Base-by-base conservation (phyloP, 2,329 filamentous ascomycete genomes). In the Paracorniculantispora psalliotae region DNA sequence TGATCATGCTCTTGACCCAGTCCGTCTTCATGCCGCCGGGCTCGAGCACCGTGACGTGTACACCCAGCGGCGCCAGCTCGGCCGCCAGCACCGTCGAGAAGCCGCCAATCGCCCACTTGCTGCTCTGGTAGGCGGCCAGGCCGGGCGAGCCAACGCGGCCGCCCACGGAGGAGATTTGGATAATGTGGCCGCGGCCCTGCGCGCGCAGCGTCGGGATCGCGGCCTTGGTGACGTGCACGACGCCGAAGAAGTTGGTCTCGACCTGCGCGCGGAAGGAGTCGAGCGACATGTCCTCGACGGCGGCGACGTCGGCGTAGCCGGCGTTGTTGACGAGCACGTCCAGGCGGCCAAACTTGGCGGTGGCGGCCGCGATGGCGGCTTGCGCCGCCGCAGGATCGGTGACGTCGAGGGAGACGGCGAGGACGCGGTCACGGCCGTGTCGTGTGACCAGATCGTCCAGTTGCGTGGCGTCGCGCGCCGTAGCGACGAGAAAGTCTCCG, bases 271-370 rank as follows among this genome's bases (percentile, higher is more conserved):
- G 73, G 44, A 81, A 77, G 30, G 82, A 75, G 2, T 73, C 66
- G 1, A 83, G 74, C 1, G 72, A 71, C 2, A 81, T 67, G 7
- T 79, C 77, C 64, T 87, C 83, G 50, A 85, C 77, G 1, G 79
- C 75, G 13, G 79, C 80, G 6, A 70, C 66, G 1, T 82, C 70
- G n/a, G 80, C 79, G 60, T 84, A 85, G 2, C 83, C 84, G 3
- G 83, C 83, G 52, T 86, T 86, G 71, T 86, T 86, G 60, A 84
- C 77, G 5, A 86, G 79, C 1, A 85, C 78, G 66, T 87, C 82
- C 47, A 87, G 69, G 8, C 80, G 77, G 19, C 77, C 76, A 65
- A 84, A 86, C 50, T 77, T 78, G 2, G 75, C 68, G 1, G 70
- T 35, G 0, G 77, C 75, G 19, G 70, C 68, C 8, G 77, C 63